Evolutionary conservation across 768 basidiomycete genomes (phyloP), one percentile per base, ranked within the genome.

Genomic region (Boletus speciosus): DNA sequence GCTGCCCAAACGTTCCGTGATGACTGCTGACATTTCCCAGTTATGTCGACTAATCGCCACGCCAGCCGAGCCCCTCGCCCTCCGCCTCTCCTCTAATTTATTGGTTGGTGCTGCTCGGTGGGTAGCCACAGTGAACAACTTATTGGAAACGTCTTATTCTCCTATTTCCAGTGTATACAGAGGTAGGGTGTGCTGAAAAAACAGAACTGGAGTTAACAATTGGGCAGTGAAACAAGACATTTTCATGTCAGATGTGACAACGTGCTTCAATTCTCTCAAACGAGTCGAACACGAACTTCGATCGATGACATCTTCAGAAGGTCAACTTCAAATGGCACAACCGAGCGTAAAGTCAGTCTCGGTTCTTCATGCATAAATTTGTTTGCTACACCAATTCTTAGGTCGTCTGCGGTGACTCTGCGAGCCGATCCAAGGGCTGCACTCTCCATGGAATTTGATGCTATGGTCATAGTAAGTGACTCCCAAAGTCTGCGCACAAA

Each of bases 61-160:
- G 61, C 93, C 93, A n/a, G 70, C 77, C 23, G 93, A 95, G 60
- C 93, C 93, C 37, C 77, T 96, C 34, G 93, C 93, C 2, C 73
- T 96, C 52, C 78, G 93, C 58, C 74, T 95, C 51, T 93, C 93
- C 10, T 92, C 91, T 54, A 93, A 92, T 65, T 73, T 96, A 40
- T 84, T 96, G 78, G 86, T 95, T 56, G 93, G 93, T 4, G 93
- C 88, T 35, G 90, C 88, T 21, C 83, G 93, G 93, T 93, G 69
- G 55, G 81, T 62, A 43, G 5, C 29, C 23, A 4, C 39, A 23
- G 8, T 43, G 29, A 41, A 38, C 31, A 21, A 35, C 25, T 9
- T n/a, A 21, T 34, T 47, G 14, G 7, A n/a, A 27, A 35, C 15
- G 14, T 15, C 47, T 60, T 32, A 65, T 27, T 42, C 29, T 35